These are phyloP conservation scores for Lablab purpureus DNA, from an alignment of 306 rosid species.

Conservation along the genomic window DNA sequence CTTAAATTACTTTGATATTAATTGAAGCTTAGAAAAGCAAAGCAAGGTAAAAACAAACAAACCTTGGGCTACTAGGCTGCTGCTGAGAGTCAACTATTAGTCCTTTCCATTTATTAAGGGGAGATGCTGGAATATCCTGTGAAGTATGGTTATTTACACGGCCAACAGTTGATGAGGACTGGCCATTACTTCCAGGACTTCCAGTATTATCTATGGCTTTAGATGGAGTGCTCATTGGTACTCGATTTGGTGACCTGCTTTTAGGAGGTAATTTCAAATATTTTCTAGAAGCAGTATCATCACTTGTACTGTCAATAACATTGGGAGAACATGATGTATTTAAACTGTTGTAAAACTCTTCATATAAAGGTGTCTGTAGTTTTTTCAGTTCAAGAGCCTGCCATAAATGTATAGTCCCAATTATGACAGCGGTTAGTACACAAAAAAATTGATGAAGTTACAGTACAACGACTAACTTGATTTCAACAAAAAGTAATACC, in stretches of 20 bases:
- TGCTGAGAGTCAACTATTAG: slow-evolving; percentile 67
- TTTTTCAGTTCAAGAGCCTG: slow-evolving; percentile 98
- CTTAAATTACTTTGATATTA: slow-evolving; percentile 37
- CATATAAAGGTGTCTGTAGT: slow-evolving; percentile 90
- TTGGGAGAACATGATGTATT: slow-evolving; percentile 74
- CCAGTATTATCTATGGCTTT: slow-evolving; percentile 67
- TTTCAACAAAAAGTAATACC: slow-evolving; percentile 59
- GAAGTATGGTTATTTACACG: slow-evolving; percentile 60
- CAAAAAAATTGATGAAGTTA: slow-evolving; percentile 35
- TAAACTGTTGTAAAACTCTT: slow-evolving; percentile 92
- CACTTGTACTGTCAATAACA: slow-evolving; percentile 60
- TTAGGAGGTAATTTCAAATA: slow-evolving; percentile 95
- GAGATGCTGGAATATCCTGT: slow-evolving; percentile 69
- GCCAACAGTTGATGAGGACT: slow-evolving; percentile 61
- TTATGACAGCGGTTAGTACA: slow-evolving; percentile 33
- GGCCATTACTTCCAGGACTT: slow-evolving; percentile 87
- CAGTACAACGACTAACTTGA: slow-evolving; percentile 10
- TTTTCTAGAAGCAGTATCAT: slow-evolving; percentile 66
- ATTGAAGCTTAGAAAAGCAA: slow-evolving; percentile 34
- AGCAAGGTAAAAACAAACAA: slow-evolving; percentile 46
- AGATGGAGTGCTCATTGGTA: slow-evolving; percentile 67
- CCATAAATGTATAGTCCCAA: slow-evolving; percentile 40
- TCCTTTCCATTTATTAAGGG: slow-evolving; percentile 68
- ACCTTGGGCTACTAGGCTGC: slow-evolving; percentile 91
- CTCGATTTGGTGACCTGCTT: slow-evolving; percentile 86